Conservation (phyloP, 208 protist species). For the Acanthamoeba triangularis region DNA sequence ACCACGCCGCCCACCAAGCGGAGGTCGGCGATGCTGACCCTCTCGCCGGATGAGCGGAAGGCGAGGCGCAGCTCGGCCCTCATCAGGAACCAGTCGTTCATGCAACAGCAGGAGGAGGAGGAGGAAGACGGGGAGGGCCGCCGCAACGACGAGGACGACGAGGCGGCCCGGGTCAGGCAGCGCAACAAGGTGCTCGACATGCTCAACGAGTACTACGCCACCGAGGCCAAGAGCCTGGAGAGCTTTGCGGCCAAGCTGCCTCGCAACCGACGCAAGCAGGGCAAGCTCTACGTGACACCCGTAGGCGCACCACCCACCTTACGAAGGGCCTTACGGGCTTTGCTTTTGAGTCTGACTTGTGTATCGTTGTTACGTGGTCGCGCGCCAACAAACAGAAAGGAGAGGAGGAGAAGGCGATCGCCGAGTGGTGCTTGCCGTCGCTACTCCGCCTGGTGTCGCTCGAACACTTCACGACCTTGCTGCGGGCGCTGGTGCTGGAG, state of each 20-base stretch:
- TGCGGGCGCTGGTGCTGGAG: slow-evolving; percentile 66
- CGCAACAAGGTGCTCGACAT: slow-evolving; percentile 18
- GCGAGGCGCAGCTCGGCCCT: neutral
- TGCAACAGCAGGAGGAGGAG: neutral
- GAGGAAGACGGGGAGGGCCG: neutral
- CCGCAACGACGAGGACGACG: neutral
- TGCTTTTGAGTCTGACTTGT: neutral
- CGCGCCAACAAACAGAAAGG: neutral
- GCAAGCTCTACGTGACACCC: neutral
- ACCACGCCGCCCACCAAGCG: neutral
- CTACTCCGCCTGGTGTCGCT: slow-evolving; percentile 26
- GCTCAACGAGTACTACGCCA: slow-evolving; percentile 55
- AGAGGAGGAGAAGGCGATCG: slow-evolving; percentile 66
- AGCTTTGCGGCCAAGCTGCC: slow-evolving; percentile 28
- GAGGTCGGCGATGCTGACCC: neutral
- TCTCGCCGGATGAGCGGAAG: neutral
- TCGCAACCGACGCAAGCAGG: neutral
- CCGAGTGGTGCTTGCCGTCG: slow-evolving; percentile 69
- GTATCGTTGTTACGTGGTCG: neutral
- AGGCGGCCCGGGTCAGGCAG: slow-evolving; percentile 1
- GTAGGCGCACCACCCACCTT: neutral
- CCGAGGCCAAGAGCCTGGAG: slow-evolving; percentile 10
- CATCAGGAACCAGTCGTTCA: neutral
- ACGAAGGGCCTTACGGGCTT: too few relatives aligned
- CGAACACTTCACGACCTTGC: neutral